These are phyloP conservation scores for Solanum chilense DNA, from an alignment of 257 asterid genomes.

Conservation along the genomic window DNA sequence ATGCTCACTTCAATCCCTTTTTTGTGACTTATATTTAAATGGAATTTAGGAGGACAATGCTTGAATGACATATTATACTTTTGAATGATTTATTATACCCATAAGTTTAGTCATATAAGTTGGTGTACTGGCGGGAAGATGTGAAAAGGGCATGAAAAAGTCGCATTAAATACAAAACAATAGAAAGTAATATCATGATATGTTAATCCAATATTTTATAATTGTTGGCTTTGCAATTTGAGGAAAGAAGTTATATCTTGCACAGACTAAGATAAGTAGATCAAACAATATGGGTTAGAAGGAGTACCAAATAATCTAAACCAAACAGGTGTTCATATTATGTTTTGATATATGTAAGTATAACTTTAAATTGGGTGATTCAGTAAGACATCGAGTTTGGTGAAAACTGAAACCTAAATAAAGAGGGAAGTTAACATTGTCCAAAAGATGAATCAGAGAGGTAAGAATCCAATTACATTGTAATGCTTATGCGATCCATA, in stretches of 20 bases:
- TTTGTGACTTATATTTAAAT: neutral
- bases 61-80: neutral
- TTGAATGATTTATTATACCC: neutral
- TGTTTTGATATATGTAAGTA: too few relatives aligned
- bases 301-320: neutral
- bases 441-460: neutral
- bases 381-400: neutral
- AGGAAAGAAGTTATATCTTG: neutral
- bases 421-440: neutral
- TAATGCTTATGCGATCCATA: conserved; percentile 89
- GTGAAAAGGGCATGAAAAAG: too few relatives aligned
- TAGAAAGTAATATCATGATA: neutral
- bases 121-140: neutral
- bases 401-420: neutral
- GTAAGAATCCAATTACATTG: conserved; percentile 35
- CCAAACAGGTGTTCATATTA: neutral
- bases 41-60: neutral
- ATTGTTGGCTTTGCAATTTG: neutral
- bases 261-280: neutral
- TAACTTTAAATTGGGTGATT: neutral
- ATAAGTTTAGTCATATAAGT: neutral
- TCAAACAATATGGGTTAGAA: neutral
- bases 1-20: neutral
- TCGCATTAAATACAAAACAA: neutral
- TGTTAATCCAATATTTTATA: neutral